phyloP scores from a whole-genome alignment of 352 stramenopile genomes.

The Phytopythium kandeliae region DNA sequence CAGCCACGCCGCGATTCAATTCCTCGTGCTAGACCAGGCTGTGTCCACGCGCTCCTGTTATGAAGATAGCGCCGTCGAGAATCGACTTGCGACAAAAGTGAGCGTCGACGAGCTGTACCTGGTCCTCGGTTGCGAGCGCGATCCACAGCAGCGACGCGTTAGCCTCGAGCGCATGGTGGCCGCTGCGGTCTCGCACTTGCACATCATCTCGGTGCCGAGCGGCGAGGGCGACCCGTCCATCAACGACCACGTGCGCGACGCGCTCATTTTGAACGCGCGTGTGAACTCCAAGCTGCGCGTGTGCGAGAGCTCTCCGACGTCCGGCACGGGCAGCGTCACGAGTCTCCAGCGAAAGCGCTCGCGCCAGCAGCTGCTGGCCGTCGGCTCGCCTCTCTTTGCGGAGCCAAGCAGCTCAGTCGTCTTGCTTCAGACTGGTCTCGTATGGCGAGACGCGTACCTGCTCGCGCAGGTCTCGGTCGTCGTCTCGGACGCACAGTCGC shows the following conservation, averaged over 20 bases:
- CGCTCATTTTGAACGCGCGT: constrained; percentile 32
- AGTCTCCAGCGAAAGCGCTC: constrained; percentile 21
- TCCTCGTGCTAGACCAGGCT: constrained; percentile 17
- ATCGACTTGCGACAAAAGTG: constrained; percentile 16
- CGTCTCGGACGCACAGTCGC: not conserved
- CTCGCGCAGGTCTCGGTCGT: constrained; percentile 28
- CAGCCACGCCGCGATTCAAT: constrained; percentile 19
- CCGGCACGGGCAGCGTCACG: not conserved
- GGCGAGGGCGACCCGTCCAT: constrained; percentile 6
- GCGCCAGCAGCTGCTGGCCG: constrained; percentile 13
- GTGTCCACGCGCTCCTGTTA: not conserved
- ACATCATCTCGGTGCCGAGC: constrained; percentile 31
- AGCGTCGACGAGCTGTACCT: constrained; percentile 25
- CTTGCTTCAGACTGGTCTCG: constrained; percentile 41
- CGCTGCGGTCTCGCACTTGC: constrained; percentile 28
- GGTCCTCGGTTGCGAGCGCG: constrained; percentile 11
- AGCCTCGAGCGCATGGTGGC: constrained; percentile 32
- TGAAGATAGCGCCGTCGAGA: not conserved
- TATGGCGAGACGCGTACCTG: constrained; percentile 53
- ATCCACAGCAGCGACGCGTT: constrained; percentile 8
- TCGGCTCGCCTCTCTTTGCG: constrained; percentile 9
- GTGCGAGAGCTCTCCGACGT: constrained; percentile 7
- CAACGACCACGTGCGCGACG: constrained; percentile 7
- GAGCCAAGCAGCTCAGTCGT: constrained; percentile 8
- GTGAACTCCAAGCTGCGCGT: constrained; percentile 23